Percentiles rank a stretch among this genome's conserved stretches.
Evolutionary conservation across 2,329 filamentous ascomycete genomes (phyloP).

Genomic region (Epichloe scottii): DNA sequence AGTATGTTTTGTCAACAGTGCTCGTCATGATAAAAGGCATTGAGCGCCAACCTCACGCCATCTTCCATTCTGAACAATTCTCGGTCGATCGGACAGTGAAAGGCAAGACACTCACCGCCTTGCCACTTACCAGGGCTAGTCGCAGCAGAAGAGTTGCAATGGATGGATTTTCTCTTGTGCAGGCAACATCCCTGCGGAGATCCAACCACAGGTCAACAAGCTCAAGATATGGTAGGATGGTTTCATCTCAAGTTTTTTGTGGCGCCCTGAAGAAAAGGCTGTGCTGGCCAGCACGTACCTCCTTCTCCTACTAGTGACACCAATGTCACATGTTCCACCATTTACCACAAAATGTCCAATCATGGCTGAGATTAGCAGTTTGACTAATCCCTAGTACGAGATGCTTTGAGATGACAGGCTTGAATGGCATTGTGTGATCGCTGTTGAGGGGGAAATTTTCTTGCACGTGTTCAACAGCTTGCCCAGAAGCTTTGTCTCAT

Average conservation of each 20-base stretch:
- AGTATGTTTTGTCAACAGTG: too few species aligned
- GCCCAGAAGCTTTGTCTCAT: background rate
- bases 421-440: background rate
- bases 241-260: constrained; percentile 9
- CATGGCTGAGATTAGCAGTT: background rate
- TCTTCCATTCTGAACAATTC: background rate
- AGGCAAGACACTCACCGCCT: background rate
- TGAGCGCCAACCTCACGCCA: background rate
- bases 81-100: background rate
- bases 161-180: background rate
- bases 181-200: constrained; percentile 8
- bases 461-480: background rate
- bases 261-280: background rate
- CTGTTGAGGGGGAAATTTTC: background rate
- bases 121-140: background rate
- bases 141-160: background rate
- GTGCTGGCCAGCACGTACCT: background rate
- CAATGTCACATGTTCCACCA: background rate
- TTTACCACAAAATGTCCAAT: background rate
- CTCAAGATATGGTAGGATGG: background rate
- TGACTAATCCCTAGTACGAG: background rate
- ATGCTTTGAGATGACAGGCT: background rate
- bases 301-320: background rate
- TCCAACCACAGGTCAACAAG: constrained; percentile 4
- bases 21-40: too few species aligned